A percentile compares a stretch with the other conserved stretches of the same genome.
phyloP scores from a whole-genome alignment of 805 yeast species.

The Yarrowia divulgata region DNA sequence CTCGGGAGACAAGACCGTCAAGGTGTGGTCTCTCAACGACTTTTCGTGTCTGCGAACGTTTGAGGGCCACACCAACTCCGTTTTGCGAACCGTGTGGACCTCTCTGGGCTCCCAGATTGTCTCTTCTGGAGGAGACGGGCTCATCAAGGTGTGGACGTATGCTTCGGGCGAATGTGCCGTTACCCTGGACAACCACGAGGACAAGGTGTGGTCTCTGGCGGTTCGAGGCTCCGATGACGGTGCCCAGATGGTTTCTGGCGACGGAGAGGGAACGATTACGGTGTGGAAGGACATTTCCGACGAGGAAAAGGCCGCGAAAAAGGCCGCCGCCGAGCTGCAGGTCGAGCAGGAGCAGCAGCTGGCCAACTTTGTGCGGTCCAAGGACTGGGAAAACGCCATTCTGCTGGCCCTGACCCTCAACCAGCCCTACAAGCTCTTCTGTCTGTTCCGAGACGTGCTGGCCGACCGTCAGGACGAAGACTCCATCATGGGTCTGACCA shows the following conservation, averaged over 20 bases:
- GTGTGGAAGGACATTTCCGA: slow-evolving; percentile 90
- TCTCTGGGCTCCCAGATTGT: slow-evolving; percentile 69
- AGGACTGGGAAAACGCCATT: slow-evolving; percentile 90
- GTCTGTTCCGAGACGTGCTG: slow-evolving; percentile 71
- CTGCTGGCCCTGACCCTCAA: slow-evolving; percentile 82
- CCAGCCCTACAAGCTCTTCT: slow-evolving; percentile 87
- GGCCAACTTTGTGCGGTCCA: slow-evolving; percentile 70
- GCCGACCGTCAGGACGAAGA: slow-evolving; percentile 56
- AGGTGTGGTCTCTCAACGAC: slow-evolving; percentile 86
- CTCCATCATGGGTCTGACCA: slow-evolving; percentile 62
- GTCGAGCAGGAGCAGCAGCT: slow-evolving; percentile 91
- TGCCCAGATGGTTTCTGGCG: slow-evolving; percentile 77
- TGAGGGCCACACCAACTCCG: slow-evolving; percentile 94
- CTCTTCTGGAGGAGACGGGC: slow-evolving; percentile 91
- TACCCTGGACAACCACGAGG: slow-evolving; percentile 89
- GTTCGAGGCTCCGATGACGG: slow-evolving; percentile 71
- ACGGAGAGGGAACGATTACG: slow-evolving; percentile 92
- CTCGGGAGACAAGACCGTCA: slow-evolving; percentile 91
- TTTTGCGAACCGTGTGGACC: slow-evolving; percentile 79
- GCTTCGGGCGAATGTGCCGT: slow-evolving; percentile 77
- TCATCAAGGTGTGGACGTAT: slow-evolving; percentile 88
- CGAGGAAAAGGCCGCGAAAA: slow-evolving; percentile 63
- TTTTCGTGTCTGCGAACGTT: slow-evolving; percentile 79
- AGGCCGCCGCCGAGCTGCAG: slow-evolving; percentile 60
- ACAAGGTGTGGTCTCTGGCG: slow-evolving; percentile 92